Evolutionary conservation across 108 stramenopile species (phyloP), one percentile per base, ranked within the genome.

Genomic region (Nitzschia sp.): DNA sequence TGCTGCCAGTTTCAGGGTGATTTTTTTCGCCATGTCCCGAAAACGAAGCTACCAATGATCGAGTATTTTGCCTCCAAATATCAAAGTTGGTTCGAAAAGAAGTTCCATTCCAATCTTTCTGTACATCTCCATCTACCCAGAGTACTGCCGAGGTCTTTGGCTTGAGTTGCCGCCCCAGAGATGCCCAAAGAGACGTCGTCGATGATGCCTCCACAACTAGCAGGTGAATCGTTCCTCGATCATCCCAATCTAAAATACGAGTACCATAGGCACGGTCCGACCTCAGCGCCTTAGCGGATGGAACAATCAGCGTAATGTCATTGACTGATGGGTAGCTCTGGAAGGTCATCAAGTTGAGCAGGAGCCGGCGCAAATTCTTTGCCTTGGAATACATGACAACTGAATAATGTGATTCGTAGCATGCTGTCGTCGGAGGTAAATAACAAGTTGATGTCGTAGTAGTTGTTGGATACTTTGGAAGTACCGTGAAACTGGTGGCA

Each of bases 401-500:
- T 75, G 71, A 29, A 23, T 78, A 1, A 34, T 77, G 29, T n/a
- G 69, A 8, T 56, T 79, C 30, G 64, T 70, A 2, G 78, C 82
- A 24, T 46, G 74, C 45, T 21, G 61, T 63, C 61, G 61, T 21
- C 15, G 61, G 61, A 26, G 61, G 61, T 6, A 46, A 15, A 31
- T 19, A 63, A 31, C 61, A 63, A 30, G 56, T 51, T 13, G 38
- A 9, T 13, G 38, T 42, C 38, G 13, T 42, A 6, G 38, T 42
- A 6, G 38, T 42, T 13, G 38, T 42, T 13, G 38, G 6, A 6
- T 6, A 19, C 18, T 51, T 51, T 19, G 11, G 11, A 4, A 8
- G 5, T 21, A 19, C 13, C 49, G 11, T 8, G n/a, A 19, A 19
- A 19, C 11, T 51, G 49, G 21, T 51, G 6, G 9, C 9, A 9